Conservation (phyloP, 495 filamentous ascomycete species). For the Aspergillus diversus region DNA sequence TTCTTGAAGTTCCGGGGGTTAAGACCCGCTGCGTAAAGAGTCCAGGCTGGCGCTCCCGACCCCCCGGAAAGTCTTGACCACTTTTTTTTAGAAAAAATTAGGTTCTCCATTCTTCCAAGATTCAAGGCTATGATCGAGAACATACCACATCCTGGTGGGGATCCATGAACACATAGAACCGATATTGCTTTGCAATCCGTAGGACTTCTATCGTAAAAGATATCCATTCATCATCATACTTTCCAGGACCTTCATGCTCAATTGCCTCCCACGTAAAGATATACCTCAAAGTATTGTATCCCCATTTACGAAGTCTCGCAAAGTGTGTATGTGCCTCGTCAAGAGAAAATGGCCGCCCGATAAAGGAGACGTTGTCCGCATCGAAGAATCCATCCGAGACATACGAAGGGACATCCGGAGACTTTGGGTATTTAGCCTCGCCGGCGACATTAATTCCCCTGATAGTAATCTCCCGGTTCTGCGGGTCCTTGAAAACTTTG, state of each 20-base stretch:
- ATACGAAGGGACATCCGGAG: constrained; percentile 81
- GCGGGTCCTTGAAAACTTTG: constrained; percentile 71
- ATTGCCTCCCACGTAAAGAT: constrained; percentile 99
- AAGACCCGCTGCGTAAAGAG: constrained; percentile 88
- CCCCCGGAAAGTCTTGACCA: constrained; percentile 95
- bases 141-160: constrained; percentile 94
- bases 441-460: constrained; percentile 72
- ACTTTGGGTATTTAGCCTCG: constrained; percentile 73
- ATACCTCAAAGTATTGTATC: constrained; percentile 95
- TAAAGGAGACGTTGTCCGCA: constrained; percentile 88
- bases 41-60: constrained; percentile 97
- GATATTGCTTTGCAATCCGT: constrained; percentile 81
- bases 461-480: constrained; percentile 69
- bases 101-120: not conserved
- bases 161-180: constrained; percentile 97
- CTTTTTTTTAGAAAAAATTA: constrained; percentile 49
- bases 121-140: constrained; percentile 11
- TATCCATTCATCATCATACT: constrained; percentile 94
- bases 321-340: constrained; percentile 88
- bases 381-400: constrained; percentile 83
- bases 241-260: constrained; percentile 89
- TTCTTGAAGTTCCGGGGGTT: constrained; percentile 81
- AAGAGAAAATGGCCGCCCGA: constrained; percentile 78
- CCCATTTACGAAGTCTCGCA: constrained; percentile 79
- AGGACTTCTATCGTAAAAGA: constrained; percentile 84